Conservation (phyloP, 345 rosid species). For the Sisymbrium irio region DNA sequence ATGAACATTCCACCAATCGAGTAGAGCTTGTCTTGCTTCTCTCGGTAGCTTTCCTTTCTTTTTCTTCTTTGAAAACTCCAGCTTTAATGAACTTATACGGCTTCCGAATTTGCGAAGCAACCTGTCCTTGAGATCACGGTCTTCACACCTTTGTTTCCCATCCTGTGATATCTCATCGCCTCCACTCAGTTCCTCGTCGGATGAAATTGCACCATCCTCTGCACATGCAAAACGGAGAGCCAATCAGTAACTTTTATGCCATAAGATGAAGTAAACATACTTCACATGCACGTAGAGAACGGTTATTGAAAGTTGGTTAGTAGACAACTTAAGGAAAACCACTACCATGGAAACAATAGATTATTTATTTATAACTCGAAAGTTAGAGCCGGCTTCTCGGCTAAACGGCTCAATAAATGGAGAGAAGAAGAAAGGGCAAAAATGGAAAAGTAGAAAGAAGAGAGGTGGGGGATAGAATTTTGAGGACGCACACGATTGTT, state of each 20-base stretch:
- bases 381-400: constrained; percentile 11
- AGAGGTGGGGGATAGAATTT: background rate
- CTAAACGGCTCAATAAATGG: constrained; percentile 12
- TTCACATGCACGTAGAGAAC: background rate
- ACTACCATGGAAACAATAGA: background rate
- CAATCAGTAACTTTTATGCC: background rate
- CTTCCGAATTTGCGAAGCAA: constrained; percentile 66
- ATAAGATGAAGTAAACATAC: background rate
- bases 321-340: background rate
- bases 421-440: constrained; percentile 19
- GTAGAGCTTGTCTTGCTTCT: constrained; percentile 77
- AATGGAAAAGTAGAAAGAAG: background rate
- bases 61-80: constrained; percentile 83
- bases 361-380: background rate
- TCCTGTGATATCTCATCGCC: constrained; percentile 55
- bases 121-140: constrained; percentile 60
- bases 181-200: constrained; percentile 68
- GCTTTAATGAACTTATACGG: constrained; percentile 65
- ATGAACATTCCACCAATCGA: constrained; percentile 80
- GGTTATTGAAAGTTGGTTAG: background rate
- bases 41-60: constrained; percentile 86
- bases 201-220: constrained; percentile 65
- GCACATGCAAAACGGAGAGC: background rate
- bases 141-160: constrained; percentile 50
- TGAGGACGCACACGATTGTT: constrained; percentile 30